Conservation (phyloP, 2,329 filamentous ascomycete species). For the Botryotinia convoluta region DNA sequence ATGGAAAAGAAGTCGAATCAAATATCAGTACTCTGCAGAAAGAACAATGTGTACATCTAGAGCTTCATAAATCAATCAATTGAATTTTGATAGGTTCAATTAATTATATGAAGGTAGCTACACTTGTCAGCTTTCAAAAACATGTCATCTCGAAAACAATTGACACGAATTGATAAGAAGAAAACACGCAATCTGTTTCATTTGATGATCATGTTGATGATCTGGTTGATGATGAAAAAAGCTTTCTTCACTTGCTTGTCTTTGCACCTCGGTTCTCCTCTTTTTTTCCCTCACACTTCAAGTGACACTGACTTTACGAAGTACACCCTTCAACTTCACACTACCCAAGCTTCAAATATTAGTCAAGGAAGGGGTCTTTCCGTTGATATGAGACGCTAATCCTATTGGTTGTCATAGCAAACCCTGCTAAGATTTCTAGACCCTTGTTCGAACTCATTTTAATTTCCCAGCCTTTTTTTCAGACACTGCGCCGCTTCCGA, state of each 20-base stretch:
- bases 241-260: not conserved
- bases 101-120: too few species aligned
- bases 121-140: not conserved
- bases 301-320: not conserved
- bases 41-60: not conserved
- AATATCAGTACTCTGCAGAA: not conserved
- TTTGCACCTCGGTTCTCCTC: conserved; percentile 2
- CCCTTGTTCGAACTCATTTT: conserved; percentile 1
- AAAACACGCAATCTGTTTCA: not conserved
- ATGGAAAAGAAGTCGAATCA: not conserved
- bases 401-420: not conserved
- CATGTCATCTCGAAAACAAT: not conserved
- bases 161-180: not conserved
- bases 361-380: not conserved
- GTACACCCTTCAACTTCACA: not conserved
- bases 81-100: not conserved
- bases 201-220: not conserved
- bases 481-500: conserved; percentile 2
- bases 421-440: not conserved
- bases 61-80: not conserved
- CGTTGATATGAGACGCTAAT: not conserved
- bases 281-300: not conserved
- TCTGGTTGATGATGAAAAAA: not conserved
- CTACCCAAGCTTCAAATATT: not conserved
- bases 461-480: not conserved